Evolutionary conservation across 225 moss, liverwort and hornwort species (phyloP).

Genomic region (Pseudoscleropodium purum): DNA sequence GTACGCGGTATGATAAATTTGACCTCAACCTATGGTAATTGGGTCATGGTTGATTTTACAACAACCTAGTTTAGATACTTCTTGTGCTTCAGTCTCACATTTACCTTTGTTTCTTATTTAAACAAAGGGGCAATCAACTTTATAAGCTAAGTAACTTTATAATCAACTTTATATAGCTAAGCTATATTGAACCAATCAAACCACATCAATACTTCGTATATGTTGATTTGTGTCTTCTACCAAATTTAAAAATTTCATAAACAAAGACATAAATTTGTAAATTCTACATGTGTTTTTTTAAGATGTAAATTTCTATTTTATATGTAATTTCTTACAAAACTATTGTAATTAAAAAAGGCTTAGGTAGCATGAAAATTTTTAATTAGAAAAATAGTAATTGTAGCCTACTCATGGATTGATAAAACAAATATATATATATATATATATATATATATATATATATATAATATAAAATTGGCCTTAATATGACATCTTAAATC

Average conservation of each 20-base stretch:
- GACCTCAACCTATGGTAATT: no score
- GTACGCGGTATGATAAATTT: no score
- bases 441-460: no score
- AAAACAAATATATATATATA: no score
- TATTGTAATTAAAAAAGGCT: background rate
- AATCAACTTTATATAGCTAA: rapidly evolving
- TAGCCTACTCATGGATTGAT: background rate
- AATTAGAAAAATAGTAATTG: background rate
- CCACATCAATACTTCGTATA: background rate
- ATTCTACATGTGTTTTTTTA: background rate
- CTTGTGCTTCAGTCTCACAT: background rate
- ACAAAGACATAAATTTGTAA: background rate
- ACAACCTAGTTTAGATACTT: background rate
- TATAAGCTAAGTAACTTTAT: background rate
- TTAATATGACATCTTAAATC: background rate
- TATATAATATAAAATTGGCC: background rate
- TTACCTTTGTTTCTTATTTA: background rate
- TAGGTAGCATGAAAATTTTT: background rate
- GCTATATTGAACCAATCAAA: background rate
- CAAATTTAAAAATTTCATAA: background rate
- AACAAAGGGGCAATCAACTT: no score
- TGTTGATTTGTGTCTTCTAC: background rate
- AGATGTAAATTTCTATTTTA: background rate
- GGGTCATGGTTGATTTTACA: background rate
- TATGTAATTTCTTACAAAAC: background rate